These are phyloP conservation scores for Gossypium raimondii DNA, from an alignment of 345 rosid genomes.

Conservation along the genomic window DNA sequence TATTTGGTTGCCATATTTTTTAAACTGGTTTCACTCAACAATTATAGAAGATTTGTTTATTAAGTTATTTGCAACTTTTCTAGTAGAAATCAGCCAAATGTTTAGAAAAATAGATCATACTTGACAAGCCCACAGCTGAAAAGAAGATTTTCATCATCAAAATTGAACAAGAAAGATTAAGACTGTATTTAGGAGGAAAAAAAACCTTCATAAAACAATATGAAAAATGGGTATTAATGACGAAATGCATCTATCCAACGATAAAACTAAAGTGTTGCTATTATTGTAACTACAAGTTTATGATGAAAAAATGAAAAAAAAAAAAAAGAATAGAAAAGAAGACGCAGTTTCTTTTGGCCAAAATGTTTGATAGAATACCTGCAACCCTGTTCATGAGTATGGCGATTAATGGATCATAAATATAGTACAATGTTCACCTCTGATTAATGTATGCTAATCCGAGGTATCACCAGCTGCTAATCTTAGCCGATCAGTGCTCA, in stretches of 20 bases:
- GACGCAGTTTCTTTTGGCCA: not conserved
- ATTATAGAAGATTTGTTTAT: not conserved
- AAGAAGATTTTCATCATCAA: not conserved
- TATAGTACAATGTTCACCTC: no score
- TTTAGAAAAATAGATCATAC: no score
- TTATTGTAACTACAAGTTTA: not conserved
- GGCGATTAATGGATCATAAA: not conserved
- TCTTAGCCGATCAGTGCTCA: conserved; percentile 31
- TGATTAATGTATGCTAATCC: conserved; percentile 14
- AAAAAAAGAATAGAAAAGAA: no score
- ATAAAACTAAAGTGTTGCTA: not conserved
- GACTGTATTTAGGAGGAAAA: not conserved
- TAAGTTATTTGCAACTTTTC: not conserved
- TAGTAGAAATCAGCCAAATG: not conserved
- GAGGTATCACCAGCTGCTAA: conserved; percentile 33
- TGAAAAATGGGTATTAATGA: not conserved
- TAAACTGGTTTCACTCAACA: not conserved
- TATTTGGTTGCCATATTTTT: no score
- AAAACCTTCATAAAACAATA: not conserved
- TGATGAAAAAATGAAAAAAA: not conserved
- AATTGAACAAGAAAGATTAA: not conserved
- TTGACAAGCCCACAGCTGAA: not conserved
- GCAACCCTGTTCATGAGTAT: not conserved
- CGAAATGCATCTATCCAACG: not conserved
- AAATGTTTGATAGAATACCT: not conserved